These are phyloP conservation scores for Hypomontagnella submonticulosa DNA, from an alignment of 495 filamentous ascomycete species.

Conservation along the genomic window DNA sequence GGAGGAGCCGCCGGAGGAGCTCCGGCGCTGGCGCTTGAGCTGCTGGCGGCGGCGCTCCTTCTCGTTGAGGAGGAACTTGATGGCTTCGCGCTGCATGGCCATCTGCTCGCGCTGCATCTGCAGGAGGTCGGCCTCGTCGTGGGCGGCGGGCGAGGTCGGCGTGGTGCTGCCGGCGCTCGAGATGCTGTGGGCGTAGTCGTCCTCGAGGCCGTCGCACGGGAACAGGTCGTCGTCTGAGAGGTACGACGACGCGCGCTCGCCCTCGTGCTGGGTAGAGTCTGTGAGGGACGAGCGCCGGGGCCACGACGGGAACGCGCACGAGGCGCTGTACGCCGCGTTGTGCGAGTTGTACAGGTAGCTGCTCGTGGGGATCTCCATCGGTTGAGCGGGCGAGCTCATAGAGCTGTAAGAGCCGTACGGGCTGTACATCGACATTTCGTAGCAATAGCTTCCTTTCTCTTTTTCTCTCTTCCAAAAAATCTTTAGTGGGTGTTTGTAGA, in stretches of 20 bases:
- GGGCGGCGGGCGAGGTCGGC: slow-evolving; percentile 49
- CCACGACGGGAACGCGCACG: slow-evolving; percentile 64
- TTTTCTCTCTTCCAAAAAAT: slow-evolving; percentile 3
- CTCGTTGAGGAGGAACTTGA: slow-evolving; percentile 56
- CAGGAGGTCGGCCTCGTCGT: slow-evolving; percentile 55
- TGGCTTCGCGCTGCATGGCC: slow-evolving; percentile 58
- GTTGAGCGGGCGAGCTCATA: slow-evolving; percentile 55
- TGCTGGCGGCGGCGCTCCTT: slow-evolving; percentile 57
- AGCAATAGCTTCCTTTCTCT: background rate
- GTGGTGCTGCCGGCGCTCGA: slow-evolving; percentile 58
- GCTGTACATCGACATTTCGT: slow-evolving; percentile 54
- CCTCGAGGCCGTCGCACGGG: slow-evolving; percentile 51
- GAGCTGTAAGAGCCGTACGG: slow-evolving; percentile 59
- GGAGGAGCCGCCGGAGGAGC: slow-evolving; percentile 35
- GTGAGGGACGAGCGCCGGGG: slow-evolving; percentile 57
- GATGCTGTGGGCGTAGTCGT: slow-evolving; percentile 56
- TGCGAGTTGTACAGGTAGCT: slow-evolving; percentile 48
- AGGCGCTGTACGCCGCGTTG: slow-evolving; percentile 49
- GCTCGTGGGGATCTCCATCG: slow-evolving; percentile 64
- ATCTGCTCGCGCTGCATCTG: slow-evolving; percentile 57
- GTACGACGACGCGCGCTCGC: slow-evolving; percentile 57
- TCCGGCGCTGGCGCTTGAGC: slow-evolving; percentile 47
- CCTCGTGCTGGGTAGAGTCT: slow-evolving; percentile 48
- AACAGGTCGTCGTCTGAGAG: slow-evolving; percentile 63
- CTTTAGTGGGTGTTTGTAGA: slow-evolving; percentile 10